Base-by-base conservation (phyloP, 345 rosid species). In the Rhodomyrtus tomentosa region DNA sequence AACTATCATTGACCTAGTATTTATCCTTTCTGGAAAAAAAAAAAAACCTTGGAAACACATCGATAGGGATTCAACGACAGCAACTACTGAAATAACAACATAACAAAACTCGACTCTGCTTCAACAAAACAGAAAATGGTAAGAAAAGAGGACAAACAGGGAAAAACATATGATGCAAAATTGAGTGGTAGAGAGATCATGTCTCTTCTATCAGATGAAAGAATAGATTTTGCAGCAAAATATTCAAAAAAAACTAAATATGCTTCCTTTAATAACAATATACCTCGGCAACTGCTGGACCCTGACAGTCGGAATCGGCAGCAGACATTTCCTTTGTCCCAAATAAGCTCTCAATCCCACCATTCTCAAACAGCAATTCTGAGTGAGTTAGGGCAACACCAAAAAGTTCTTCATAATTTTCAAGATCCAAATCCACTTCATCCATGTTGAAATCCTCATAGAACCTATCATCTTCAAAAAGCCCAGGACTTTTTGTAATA, bases 341-440 rank as follows among this genome's bases (percentile, higher is more conserved):
- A 90, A 98, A 98, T 83, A 98, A 91, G 90, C 99, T 93, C 82
- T 92, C 96, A 7, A 98, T 90, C 53, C 99, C 99, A 83, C 95
- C 95, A 87, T 94, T 92, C 86, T 93, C 98, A 85, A 98, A 87
- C 76, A 95, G 93, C 89, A 94, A 94, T 87, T 93, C 98, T 6
- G 96, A 88, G 81, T 94, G 88, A 89, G 93, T 94, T 40, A 95
- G 94, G 83, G 96, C 90, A 25, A 90, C 86, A n/a, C 98, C 98
- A 84, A 97, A 97, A 81, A 97, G 98, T 88, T 97, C 99, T 87
- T 97, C 99, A 88, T 95, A 95, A 88, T 95, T 94, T 89, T 97
- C 99, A 79, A 95, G 90, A 86, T 89, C 93, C 92, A 97, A 86
- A 85, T 93, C 98, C 88, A 97, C 83, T 90, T 95, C 98, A 89